phyloP scores from a whole-genome alignment of 1,284 basidiomycete species.

The Marasmius sp. region DNA sequence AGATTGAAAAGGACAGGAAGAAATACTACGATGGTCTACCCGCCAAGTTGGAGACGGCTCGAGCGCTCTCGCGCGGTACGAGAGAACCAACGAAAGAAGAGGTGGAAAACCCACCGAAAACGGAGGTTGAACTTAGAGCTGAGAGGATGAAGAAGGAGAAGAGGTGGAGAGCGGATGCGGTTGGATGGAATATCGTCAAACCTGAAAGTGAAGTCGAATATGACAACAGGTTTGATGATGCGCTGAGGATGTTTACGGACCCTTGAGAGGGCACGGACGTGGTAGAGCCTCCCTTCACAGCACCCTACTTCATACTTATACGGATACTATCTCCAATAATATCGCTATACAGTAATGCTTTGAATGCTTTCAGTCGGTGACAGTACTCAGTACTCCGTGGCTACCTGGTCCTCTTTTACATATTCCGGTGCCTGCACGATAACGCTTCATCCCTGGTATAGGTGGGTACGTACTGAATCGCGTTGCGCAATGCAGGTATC shows the following conservation, averaged over 20 bases:
- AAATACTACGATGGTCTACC: conserved; percentile 80
- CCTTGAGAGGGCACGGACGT: conserved; percentile 20
- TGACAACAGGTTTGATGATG: conserved; percentile 73
- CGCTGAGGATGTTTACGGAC: conserved; percentile 65
- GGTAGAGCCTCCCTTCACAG: neutral
- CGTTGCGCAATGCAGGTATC: no score
- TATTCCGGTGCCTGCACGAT: no score
- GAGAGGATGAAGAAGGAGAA: conserved; percentile 87
- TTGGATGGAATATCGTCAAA: conserved; percentile 77
- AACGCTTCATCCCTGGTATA: no score
- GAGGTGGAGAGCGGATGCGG: conserved; percentile 76
- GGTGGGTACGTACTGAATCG: no score
- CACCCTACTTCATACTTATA: neutral
- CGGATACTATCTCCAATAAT: neutral
- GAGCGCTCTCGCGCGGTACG: conserved; percentile 73
- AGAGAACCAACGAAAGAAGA: conserved; percentile 90
- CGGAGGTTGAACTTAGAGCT: conserved; percentile 82
- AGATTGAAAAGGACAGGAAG: conserved; percentile 69
- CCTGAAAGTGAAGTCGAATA: conserved; percentile 66
- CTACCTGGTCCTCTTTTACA: no score
- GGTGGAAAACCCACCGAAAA: conserved; percentile 76
- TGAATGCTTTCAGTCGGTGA: no score
- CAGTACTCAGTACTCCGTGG: no score
- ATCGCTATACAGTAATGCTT: neutral
- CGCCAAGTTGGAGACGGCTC: conserved; percentile 70